Percentiles rank a stretch among this genome's conserved stretches.
phyloP scores from a whole-genome alignment of 805 yeast genomes.

The Candida nemodendra region DNA sequence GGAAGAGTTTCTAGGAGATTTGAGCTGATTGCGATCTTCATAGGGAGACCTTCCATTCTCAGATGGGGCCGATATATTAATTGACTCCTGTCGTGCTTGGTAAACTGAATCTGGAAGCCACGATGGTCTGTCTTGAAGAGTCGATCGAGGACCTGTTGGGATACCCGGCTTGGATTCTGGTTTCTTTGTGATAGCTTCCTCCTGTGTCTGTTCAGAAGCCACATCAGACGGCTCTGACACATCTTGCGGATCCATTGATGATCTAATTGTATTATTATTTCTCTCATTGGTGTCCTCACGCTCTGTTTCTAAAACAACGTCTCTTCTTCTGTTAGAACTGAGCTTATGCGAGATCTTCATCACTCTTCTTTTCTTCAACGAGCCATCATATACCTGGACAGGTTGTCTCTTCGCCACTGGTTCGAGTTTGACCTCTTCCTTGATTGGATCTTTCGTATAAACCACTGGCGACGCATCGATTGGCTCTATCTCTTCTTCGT shows the following conservation, averaged over 20 bases:
- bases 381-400: constrained; percentile 6
- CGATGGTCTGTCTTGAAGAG: constrained; percentile 24
- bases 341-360: constrained; percentile 15
- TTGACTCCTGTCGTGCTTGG: constrained; percentile 20
- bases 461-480: constrained; percentile 18
- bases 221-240: constrained; percentile 1
- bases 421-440: background rate
- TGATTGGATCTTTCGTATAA: constrained; percentile 1
- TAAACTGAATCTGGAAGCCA: constrained; percentile 35
- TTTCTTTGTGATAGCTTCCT: background rate
- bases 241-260: background rate
- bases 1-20: background rate
- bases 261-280: background rate
- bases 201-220: constrained; percentile 1
- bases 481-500: constrained; percentile 18
- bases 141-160: background rate
- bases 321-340: constrained; percentile 15
- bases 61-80: constrained; percentile 8
- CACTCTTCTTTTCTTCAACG: constrained; percentile 21
- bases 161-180: background rate
- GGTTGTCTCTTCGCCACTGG: background rate
- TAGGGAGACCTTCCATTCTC: background rate
- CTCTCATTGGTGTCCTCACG: background rate
- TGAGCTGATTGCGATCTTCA: constrained; percentile 3
- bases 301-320: constrained; percentile 8